Percentiles rank a stretch among this genome's conserved stretches.
Evolutionary conservation across 2,329 filamentous ascomycete genomes (phyloP).

Genomic region (Apiospora arundinis): DNA sequence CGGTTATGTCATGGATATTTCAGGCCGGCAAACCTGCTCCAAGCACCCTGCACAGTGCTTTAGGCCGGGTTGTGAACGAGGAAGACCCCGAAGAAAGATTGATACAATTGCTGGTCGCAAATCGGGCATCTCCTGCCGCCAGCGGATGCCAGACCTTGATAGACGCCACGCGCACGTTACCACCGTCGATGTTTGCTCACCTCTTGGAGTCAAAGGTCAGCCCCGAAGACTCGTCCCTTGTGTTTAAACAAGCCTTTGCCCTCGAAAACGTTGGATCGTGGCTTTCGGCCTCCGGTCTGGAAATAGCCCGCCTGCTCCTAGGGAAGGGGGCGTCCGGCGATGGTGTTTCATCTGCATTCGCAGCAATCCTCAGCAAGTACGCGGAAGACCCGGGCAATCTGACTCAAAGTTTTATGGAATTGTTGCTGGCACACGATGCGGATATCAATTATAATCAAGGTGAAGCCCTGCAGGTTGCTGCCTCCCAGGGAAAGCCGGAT

Average conservation of each 20-base stretch:
- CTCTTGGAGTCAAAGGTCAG: slow-evolving; percentile 51
- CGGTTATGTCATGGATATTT: slow-evolving; percentile 57
- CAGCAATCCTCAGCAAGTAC: slow-evolving; percentile 52
- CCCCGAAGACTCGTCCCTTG: slow-evolving; percentile 49
- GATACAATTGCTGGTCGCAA: slow-evolving; percentile 53
- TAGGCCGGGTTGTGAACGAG: slow-evolving; percentile 60
- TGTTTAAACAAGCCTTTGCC: slow-evolving; percentile 53
- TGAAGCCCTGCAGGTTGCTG: slow-evolving; percentile 59
- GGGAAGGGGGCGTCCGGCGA: slow-evolving; percentile 55
- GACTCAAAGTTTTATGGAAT: slow-evolving; percentile 52
- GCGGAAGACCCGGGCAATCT: slow-evolving; percentile 46
- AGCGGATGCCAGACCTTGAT: slow-evolving; percentile 60
- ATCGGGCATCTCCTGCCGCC: slow-evolving; percentile 58
- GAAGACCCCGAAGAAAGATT: slow-evolving; percentile 55
- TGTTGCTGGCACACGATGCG: slow-evolving; percentile 49
- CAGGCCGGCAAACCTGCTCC: slow-evolving; percentile 54
- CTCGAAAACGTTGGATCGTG: slow-evolving; percentile 48
- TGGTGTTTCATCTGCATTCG: slow-evolving; percentile 52
- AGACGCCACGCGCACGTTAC: slow-evolving; percentile 51
- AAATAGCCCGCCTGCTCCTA: slow-evolving; percentile 55
- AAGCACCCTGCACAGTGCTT: slow-evolving; percentile 56
- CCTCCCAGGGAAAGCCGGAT: slow-evolving; percentile 55
- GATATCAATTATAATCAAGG: slow-evolving; percentile 60
- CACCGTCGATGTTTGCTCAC: slow-evolving; percentile 47
- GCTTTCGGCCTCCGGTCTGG: slow-evolving; percentile 54